These are phyloP conservation scores for Brassica incana DNA, from an alignment of 345 rosid genomes.

Conservation along the genomic window DNA sequence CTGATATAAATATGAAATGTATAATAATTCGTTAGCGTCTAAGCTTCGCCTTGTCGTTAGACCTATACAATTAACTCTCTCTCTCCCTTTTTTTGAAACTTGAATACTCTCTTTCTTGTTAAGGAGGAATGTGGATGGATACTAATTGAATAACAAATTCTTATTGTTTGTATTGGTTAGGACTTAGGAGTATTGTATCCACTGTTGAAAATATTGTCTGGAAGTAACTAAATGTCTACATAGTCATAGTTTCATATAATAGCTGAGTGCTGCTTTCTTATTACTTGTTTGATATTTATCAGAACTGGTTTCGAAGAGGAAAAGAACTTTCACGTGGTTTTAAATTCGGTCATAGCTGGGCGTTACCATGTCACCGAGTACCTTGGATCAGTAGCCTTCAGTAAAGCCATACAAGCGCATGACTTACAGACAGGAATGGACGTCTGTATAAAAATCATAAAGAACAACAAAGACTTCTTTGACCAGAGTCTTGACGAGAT, in stretches of 20 bases:
- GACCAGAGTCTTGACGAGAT: constrained; percentile 99
- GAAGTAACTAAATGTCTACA: too few species aligned
- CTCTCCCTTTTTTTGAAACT: too few species aligned
- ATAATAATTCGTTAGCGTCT: too few species aligned
- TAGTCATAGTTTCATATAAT: background rate
- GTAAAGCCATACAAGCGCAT: constrained; percentile 99
- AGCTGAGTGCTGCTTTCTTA: constrained; percentile 23
- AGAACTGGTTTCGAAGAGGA: constrained; percentile 99
- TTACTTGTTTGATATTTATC: constrained; percentile 30
- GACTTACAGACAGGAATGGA: constrained; percentile 98
- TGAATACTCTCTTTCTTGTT: too few species aligned
- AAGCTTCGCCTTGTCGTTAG: too few species aligned
- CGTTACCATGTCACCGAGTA: constrained; percentile 98
- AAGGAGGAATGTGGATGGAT: too few species aligned
- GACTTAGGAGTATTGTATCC: too few species aligned
- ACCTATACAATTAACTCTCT: too few species aligned
- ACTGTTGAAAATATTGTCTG: too few species aligned
- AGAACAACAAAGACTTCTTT: constrained; percentile 98
- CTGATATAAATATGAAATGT: too few species aligned
- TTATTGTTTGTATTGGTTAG: too few species aligned
- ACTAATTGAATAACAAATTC: too few species aligned
- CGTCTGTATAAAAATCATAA: constrained; percentile 93
- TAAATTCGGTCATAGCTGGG: constrained; percentile 94
- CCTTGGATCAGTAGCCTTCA: constrained; percentile 99
- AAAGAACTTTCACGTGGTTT: constrained; percentile 93